Evolutionary conservation across 164 flowering plant genomes (phyloP).

Genomic region (Kalanchoe fedtschenkoi): DNA sequence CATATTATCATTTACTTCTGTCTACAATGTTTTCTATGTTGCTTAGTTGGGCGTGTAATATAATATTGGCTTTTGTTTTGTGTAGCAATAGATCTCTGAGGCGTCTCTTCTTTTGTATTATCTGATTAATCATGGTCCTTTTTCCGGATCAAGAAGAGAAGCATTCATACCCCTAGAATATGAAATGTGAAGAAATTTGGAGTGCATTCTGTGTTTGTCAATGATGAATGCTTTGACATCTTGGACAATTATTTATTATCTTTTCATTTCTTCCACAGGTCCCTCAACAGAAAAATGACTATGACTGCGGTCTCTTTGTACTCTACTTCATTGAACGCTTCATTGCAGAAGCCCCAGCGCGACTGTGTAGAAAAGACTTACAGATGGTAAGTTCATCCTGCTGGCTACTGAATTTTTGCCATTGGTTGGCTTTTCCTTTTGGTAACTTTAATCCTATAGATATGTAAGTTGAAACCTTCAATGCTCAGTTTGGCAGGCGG

Average conservation of each 20-base stretch:
- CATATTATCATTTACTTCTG: too few relatives aligned
- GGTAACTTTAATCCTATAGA: too few relatives aligned
- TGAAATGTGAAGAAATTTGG: too few relatives aligned
- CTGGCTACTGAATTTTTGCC: not conserved
- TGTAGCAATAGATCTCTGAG: too few relatives aligned
- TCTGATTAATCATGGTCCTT: too few relatives aligned
- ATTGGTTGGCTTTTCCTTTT: not conserved
- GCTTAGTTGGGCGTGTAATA: not conserved
- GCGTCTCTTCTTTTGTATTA: too few relatives aligned
- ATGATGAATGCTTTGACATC: not conserved
- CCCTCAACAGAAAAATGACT: constrained; percentile 82
- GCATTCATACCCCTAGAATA: too few relatives aligned
- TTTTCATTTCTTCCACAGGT: constrained; percentile 40
- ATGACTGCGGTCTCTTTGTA: constrained; percentile 90
- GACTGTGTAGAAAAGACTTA: constrained; percentile 53
- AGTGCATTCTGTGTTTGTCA: not conserved
- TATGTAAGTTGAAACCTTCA: not conserved
- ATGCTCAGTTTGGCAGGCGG: constrained; percentile 59
- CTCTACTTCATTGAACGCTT: constrained; percentile 89
- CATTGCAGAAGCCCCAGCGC: constrained; percentile 68
- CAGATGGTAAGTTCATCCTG: constrained; percentile 33
- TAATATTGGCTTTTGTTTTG: too few relatives aligned
- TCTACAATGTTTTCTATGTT: too few relatives aligned
- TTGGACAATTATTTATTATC: not conserved
- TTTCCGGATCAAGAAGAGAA: too few relatives aligned